Conservation (phyloP, 2,329 filamentous ascomycete genomes). For the Scytalidium lignicola region DNA sequence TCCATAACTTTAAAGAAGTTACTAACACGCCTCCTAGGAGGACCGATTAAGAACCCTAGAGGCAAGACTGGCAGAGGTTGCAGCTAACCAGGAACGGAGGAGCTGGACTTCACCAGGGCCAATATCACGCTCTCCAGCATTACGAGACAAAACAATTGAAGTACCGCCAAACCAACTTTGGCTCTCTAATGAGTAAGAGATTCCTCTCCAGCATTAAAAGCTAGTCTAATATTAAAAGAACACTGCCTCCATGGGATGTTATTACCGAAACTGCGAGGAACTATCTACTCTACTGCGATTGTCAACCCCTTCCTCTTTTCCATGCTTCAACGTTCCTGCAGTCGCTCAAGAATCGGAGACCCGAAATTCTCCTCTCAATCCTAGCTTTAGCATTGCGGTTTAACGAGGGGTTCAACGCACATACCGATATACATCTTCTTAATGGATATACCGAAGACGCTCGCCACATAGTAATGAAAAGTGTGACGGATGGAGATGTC, state of each 20-base stretch:
- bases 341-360: slow-evolving; percentile 32
- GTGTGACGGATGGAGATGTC: slow-evolving; percentile 29
- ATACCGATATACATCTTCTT: slow-evolving; percentile 21
- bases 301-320: slow-evolving; percentile 45
- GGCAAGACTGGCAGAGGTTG: not conserved
- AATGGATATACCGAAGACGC: slow-evolving; percentile 32
- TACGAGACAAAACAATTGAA: not conserved
- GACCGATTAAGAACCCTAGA: not conserved
- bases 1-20: not conserved
- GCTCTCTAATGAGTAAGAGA: slow-evolving; percentile 1
- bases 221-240: slow-evolving; percentile 14
- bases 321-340: slow-evolving; percentile 33
- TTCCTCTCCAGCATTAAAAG: slow-evolving; percentile 4
- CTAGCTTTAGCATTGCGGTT: slow-evolving; percentile 40
- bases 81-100: not conserved
- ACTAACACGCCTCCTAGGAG: not conserved
- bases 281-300: slow-evolving; percentile 44
- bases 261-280: slow-evolving; percentile 33
- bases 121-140: not conserved
- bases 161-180: not conserved
- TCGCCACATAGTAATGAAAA: slow-evolving; percentile 27
- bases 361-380: slow-evolving; percentile 29
- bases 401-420: slow-evolving; percentile 12
- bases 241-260: slow-evolving; percentile 33
- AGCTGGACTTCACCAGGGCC: not conserved